phyloP scores from a whole-genome alignment of 345 rosid species.

The Syzygium jambos region DNA sequence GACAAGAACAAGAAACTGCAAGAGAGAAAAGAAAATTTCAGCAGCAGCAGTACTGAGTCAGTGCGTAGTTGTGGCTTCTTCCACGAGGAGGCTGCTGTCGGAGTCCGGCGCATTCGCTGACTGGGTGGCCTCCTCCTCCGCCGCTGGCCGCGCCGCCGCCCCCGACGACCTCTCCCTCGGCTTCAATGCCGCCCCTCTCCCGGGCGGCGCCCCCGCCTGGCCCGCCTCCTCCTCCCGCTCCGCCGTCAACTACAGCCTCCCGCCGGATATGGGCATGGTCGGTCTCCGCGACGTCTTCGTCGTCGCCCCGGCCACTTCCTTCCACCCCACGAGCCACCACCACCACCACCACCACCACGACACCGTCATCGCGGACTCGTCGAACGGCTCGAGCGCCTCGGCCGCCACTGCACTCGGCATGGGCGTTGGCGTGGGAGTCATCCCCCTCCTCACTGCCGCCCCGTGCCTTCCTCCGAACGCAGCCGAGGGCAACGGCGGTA shows the following conservation, averaged over 20 bases:
- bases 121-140: slow-evolving; percentile 62
- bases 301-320: slow-evolving; percentile 62
- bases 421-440: slow-evolving; percentile 72
- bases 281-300: slow-evolving; percentile 67
- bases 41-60: background rate
- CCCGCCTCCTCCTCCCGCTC: slow-evolving; percentile 28
- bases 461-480: slow-evolving; percentile 40
- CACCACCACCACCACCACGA: slow-evolving; percentile 28
- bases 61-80: slow-evolving; percentile 83
- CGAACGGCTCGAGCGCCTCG: slow-evolving; percentile 21
- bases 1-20: background rate
- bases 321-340: slow-evolving; percentile 29
- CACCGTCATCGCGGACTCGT: slow-evolving; percentile 21
- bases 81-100: slow-evolving; percentile 76
- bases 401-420: slow-evolving; percentile 48
- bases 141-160: slow-evolving; percentile 49
- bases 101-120: slow-evolving; percentile 94
- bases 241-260: slow-evolving; percentile 43
- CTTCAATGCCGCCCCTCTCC: slow-evolving; percentile 78
- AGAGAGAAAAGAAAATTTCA: background rate
- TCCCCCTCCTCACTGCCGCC: slow-evolving; percentile 63
- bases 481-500: slow-evolving; percentile 6
- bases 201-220: slow-evolving; percentile 28
- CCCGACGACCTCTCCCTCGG: slow-evolving; percentile 95
- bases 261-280: slow-evolving; percentile 80